Evolutionary conservation across 164 flowering plant genomes (phyloP), one percentile per base, ranked within the genome.

Genomic region (Paratinospora sagittata): DNA sequence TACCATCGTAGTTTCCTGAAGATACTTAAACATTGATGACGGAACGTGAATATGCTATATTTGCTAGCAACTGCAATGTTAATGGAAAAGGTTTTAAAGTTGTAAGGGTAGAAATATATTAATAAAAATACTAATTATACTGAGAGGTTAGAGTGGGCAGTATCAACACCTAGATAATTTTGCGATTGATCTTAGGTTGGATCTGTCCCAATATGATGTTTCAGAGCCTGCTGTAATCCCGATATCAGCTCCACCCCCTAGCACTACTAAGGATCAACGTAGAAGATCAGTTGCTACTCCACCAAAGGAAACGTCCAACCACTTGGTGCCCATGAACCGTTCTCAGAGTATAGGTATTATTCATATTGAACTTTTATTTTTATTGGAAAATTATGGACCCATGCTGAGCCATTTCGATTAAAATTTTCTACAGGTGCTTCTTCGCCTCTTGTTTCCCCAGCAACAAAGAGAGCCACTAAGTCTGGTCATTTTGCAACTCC

Each of bases 231-330:
- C 61, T 73, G 64, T 74, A 14, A 41, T 84, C 72, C 86, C 85
- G 19, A 67, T 70, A 57, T 70, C 81, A 71, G 8, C 72, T 79
- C 81, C 85, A 62, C 70, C 80, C 36, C 71, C 82, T 23, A 74
- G 74, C 65, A 26, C 55, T 26, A 67, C 37, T 49, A 17, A 74
- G 70, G 73, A 69, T 30, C 74, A 69, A 75, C n/a, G 86, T 65
- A 68, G 73, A 70, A 41, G 49, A 41, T 87, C 88, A 24, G 81
- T 68, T 79, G 78, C 85, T 66, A 74, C 84, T 36, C 85, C 87
- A 58, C 77, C 83, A 70, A 55, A 45, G 34, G 70, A 73, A 64
- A 63, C 27, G n/a, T 39, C 68, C 39, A 67, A 36, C 58, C 75
- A 43, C 47, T 10, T 2, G 14, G 24, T 55, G 61, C 61, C 61